phyloP scores from a whole-genome alignment of 129 eudicot species.

The Calendula officinalis region DNA sequence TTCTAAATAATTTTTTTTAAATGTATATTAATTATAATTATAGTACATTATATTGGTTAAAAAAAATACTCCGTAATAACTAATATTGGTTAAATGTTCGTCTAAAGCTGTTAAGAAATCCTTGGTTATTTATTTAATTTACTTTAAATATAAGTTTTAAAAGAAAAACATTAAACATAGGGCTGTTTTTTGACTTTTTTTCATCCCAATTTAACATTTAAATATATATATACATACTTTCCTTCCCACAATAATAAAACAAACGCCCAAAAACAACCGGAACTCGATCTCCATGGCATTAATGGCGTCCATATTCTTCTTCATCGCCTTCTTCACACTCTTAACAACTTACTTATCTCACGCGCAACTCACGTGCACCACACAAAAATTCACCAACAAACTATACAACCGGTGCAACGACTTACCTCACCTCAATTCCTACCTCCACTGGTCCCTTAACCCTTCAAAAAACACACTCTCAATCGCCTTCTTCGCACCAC shows the following conservation, averaged over 20 bases:
- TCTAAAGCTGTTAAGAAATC: too few species aligned
- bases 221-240: neutral
- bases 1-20: too few species aligned
- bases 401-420: constrained; percentile 59
- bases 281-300: constrained; percentile 21
- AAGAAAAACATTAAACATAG: too few species aligned
- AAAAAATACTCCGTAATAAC: too few species aligned
- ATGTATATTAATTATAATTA: too few species aligned
- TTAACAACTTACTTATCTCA: constrained; percentile 19
- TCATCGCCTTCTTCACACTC: constrained; percentile 25
- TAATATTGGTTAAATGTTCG: too few species aligned
- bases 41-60: too few species aligned
- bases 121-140: too few species aligned
- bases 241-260: neutral
- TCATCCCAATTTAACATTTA: too few species aligned
- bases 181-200: too few species aligned
- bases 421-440: constrained; percentile 49
- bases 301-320: constrained; percentile 39
- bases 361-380: constrained; percentile 48
- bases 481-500: constrained; percentile 64
- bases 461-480: constrained; percentile 47
- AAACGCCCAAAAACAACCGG: neutral
- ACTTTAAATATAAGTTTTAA: too few species aligned
- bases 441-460: constrained; percentile 63
- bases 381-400: constrained; percentile 59